These are phyloP conservation scores for Komagataella kurtzmanii DNA, from an alignment of 805 yeast species.

Conservation along the genomic window DNA sequence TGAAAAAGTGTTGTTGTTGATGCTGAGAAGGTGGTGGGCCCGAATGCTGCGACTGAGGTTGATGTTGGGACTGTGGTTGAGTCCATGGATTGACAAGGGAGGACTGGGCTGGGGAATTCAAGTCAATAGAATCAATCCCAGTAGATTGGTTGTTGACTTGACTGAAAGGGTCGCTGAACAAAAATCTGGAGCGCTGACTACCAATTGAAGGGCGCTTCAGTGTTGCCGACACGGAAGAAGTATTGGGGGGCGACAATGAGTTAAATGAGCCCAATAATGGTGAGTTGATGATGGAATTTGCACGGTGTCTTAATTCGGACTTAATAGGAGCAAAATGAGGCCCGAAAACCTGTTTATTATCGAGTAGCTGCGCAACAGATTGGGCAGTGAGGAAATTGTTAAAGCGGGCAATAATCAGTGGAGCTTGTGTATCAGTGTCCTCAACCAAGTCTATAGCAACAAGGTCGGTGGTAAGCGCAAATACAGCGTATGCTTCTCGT, in stretches of 20 bases:
- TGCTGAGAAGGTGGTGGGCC: conserved; percentile 2
- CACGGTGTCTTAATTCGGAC: conserved; percentile 3
- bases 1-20: conserved; percentile 2
- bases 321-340: conserved; percentile 27
- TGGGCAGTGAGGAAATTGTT: conserved; percentile 27
- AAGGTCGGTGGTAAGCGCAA: conserved; percentile 58
- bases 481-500: conserved; percentile 56
- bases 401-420: conserved; percentile 27
- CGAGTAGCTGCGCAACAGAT: conserved; percentile 26
- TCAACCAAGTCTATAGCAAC: conserved; percentile 29
- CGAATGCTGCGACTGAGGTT: conserved; percentile 3
- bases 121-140: conserved; percentile 6
- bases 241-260: conserved; percentile 3
- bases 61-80: conserved; percentile 3
- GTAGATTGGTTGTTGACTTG: conserved; percentile 4
- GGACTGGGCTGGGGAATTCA: conserved; percentile 3
- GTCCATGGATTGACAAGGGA: conserved; percentile 3
- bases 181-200: conserved; percentile 51
- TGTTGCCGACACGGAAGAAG: background rate
- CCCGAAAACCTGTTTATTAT: conserved; percentile 33
- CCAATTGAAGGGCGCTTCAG: conserved; percentile 40
- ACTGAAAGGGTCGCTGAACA: conserved; percentile 52
- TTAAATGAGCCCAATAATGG: conserved; percentile 1
- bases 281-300: conserved; percentile 2
- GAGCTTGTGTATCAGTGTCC: background rate